These are phyloP conservation scores for Spergularia azorica DNA, from an alignment of 179 eudicot genomes.

Conservation along the genomic window DNA sequence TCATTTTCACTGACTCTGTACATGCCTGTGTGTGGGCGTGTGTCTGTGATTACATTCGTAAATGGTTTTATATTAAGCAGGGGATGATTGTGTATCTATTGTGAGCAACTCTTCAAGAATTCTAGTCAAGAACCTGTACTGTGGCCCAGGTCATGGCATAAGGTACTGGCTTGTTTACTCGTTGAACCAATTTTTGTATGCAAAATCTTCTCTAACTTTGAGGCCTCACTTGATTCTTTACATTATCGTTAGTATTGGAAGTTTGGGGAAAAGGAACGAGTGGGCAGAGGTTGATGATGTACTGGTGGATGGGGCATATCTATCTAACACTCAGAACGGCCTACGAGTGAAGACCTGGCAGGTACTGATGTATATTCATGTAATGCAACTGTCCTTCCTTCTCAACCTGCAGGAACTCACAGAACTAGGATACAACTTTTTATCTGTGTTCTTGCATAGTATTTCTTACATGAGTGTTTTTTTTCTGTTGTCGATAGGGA, in stretches of 20 bases:
- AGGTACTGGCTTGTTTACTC: slow-evolving; percentile 46
- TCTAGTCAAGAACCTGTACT: slow-evolving; percentile 45
- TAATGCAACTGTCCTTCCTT: background rate
- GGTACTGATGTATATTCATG: slow-evolving; percentile 39
- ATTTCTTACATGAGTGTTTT: background rate
- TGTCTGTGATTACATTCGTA: background rate
- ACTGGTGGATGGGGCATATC: slow-evolving; percentile 52
- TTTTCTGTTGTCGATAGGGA: slow-evolving; percentile 51
- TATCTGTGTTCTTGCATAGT: background rate
- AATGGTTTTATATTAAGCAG: slow-evolving; percentile 34
- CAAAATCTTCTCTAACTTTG: slow-evolving; percentile 1
- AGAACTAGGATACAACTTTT: background rate
- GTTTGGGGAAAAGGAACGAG: slow-evolving; percentile 70
- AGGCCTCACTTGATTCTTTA: slow-evolving; percentile 14
- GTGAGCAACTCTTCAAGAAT: slow-evolving; percentile 78
- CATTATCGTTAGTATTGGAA: slow-evolving; percentile 56
- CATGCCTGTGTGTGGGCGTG: background rate
- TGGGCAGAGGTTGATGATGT: slow-evolving; percentile 61
- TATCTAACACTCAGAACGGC: slow-evolving; percentile 77
- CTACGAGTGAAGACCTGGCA: slow-evolving; percentile 96
- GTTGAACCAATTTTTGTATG: background rate
- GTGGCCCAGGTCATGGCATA: slow-evolving; percentile 97
- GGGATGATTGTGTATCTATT: slow-evolving; percentile 93
- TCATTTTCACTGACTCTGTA: too few relatives aligned
- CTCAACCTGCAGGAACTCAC: background rate